Evolutionary conservation across 768 basidiomycete genomes (phyloP), one percentile per base, ranked within the genome.

Genomic region (Leccinum disarticulatum): DNA sequence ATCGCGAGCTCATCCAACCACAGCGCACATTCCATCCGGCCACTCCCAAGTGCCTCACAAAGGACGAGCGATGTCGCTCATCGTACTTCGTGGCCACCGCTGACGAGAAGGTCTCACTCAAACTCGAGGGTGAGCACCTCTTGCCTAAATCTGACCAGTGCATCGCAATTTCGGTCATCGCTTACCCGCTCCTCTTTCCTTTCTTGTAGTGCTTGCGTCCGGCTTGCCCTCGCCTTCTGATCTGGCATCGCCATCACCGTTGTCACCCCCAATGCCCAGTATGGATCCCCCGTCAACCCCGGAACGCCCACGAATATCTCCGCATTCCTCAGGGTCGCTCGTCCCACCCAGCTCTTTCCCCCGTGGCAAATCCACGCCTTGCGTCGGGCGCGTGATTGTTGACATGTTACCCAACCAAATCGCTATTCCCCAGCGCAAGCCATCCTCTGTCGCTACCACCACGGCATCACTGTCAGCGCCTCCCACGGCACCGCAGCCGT

Each of bases 361-460:
- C 62, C 57, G 64, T 57, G 56, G 61, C 57, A 70, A 73, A 56
- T 61, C 67, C 6, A 61, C 65, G 17, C 59, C 71, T 31, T 68
- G 74, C 14, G 74, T 78, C 31, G 83, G 83, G 25, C 75, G 75
- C 54, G 70, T 85, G 60, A 86, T 88, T 48, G 77, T 80, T 67
- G 84, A 87, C 62, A 83, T 88, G 74, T 72, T 88, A 5, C 83
- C 84, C 9, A 74, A 77, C 49, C 73, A 73, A 43, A 62, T 77
- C 19, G 55, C 69, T 55, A 56, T 71, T 56, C 70, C 68, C 57
- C 59, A 66, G 52, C 66, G 50, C 27, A 67, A 50, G 54, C 25
- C 58, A 3, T 9, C 60, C 61, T 31, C 58, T 11, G 28, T 57
- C 6, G 11, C 53, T 47, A 22, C 55, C 28, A 54, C 64, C 1